Evolutionary conservation across 257 asterid genomes (phyloP), one percentile per base, ranked within the genome.

Genomic region (Jacaranda mimosifolia): DNA sequence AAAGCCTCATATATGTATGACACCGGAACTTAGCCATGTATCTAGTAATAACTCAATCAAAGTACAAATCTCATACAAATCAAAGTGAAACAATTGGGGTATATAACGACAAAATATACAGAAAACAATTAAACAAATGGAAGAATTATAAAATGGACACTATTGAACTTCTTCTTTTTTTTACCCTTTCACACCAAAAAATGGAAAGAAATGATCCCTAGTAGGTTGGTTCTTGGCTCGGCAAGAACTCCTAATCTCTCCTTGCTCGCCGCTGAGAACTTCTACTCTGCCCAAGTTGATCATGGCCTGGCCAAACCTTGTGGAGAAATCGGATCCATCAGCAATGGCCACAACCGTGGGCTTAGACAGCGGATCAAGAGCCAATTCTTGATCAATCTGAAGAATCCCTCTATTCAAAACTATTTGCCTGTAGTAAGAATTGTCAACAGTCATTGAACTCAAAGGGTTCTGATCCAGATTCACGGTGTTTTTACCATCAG

Each of bases 361-460:
- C 32, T 68, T 89, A 4, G 94, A 78, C 55, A 69, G 80, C 7
- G 64, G 62, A 51, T 85, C 91, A 8, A 83, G 74, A 14, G 90
- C 97, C 60, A 92, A 51, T 3, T 85, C 82, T 57, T 92, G 97
- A 68, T 91, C 97, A 19, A 89, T 80, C 19, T 83, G 72, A 55
- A 91, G 88, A 51, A 92, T 32, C 52, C 97, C 97, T 77, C 84
- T 88, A 0, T 68, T 57, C 74, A 19, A 1, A 14, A 64, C 9
- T 11, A 90, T 82, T 70, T 86, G 93, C 38, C 21, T 79, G 73
- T 87, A 87, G 74, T 60, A 89, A 4, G 92, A 87, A 56, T 84
- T 88, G 68, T 90, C 97, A 5, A 89, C 86, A 0, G 63, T 51
- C 13, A n/a, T 18, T 51, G 87, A 73, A 68, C 85, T 88, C 35